These are phyloP conservation scores for Kregervanrija pseudodelftensis DNA, from an alignment of 805 yeast genomes.

Conservation along the genomic window DNA sequence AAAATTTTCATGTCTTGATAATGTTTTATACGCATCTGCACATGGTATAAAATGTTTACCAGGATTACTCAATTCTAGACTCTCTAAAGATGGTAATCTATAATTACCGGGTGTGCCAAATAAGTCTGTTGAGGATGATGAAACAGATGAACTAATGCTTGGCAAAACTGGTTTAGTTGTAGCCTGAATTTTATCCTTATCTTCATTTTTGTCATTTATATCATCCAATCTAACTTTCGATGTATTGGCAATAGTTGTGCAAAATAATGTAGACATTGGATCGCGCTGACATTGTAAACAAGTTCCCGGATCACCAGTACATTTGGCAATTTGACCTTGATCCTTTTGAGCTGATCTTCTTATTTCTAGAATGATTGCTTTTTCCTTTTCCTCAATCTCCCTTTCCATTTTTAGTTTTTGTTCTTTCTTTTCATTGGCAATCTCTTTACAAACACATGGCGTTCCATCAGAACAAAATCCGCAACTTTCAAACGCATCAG, in stretches of 20 bases:
- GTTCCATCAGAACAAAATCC: conserved; percentile 92
- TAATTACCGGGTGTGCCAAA: not conserved
- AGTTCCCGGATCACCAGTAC: conserved; percentile 86
- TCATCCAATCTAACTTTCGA: conserved; percentile 2
- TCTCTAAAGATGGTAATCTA: conserved; percentile 19
- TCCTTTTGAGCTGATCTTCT: conserved; percentile 7
- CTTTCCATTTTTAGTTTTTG: conserved; percentile 7
- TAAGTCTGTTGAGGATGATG: conserved; percentile 3
- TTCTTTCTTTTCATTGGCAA: conserved; percentile 38
- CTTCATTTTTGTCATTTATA: too few species aligned
- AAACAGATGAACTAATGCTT: not conserved
- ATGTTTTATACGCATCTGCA: conserved; percentile 82
- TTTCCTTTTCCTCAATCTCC: conserved; percentile 10
- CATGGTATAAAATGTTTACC: conserved; percentile 69
- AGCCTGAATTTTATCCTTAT: too few species aligned
- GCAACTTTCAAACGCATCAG: conserved; percentile 53
- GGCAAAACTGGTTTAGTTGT: too few species aligned
- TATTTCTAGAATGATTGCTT: conserved; percentile 7
- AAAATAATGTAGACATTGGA: conserved; percentile 83
- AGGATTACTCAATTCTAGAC: conserved; percentile 23
- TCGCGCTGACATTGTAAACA: conserved; percentile 78
- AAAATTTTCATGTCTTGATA: conserved; percentile 76
- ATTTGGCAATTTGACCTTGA: conserved; percentile 33
- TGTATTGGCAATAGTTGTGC: conserved; percentile 65
- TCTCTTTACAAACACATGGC: conserved; percentile 88